Percentiles rank a stretch among this genome's conserved stretches.
Evolutionary conservation across 1,284 basidiomycete species (phyloP).

Genomic region (Rhodotorula sp.): DNA sequence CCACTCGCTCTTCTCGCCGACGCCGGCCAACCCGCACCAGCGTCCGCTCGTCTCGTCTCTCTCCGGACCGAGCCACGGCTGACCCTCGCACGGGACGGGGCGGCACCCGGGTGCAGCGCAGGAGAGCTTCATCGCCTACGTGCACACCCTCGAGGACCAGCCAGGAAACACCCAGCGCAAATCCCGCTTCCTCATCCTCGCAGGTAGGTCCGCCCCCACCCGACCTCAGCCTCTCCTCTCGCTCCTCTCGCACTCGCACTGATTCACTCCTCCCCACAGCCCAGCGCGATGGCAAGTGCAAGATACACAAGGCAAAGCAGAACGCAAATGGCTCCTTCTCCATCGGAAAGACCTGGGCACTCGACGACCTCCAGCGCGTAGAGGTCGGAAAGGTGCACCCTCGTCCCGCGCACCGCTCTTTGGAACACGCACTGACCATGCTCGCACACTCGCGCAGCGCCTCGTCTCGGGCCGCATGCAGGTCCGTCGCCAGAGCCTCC

Average conservation of each 20-base stretch:
- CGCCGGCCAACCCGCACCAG: constrained; percentile 14
- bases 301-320: constrained; percentile 89
- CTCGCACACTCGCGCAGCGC: not conserved
- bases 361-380: constrained; percentile 76
- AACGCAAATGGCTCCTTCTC: constrained; percentile 95
- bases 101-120: constrained; percentile 55
- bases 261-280: constrained; percentile 6
- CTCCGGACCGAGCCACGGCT: not conserved
- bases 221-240: not conserved
- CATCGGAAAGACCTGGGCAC: constrained; percentile 94
- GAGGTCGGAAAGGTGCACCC: constrained; percentile 69
- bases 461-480: constrained; percentile 19
- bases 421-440: not conserved
- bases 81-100: not conserved
- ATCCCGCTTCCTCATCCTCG: constrained; percentile 45
- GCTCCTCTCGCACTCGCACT: not conserved
- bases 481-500: not conserved
- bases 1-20: constrained; percentile 74
- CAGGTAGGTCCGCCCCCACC: constrained; percentile 28
- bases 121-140: constrained; percentile 77
- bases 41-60: not conserved
- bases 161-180: constrained; percentile 53
- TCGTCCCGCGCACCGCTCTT: not conserved
- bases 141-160: constrained; percentile 81
- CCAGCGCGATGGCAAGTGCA: constrained; percentile 40